Evolutionary conservation across 2,329 filamentous ascomycete genomes (phyloP).

Genomic region (Calonectria honghensis): DNA sequence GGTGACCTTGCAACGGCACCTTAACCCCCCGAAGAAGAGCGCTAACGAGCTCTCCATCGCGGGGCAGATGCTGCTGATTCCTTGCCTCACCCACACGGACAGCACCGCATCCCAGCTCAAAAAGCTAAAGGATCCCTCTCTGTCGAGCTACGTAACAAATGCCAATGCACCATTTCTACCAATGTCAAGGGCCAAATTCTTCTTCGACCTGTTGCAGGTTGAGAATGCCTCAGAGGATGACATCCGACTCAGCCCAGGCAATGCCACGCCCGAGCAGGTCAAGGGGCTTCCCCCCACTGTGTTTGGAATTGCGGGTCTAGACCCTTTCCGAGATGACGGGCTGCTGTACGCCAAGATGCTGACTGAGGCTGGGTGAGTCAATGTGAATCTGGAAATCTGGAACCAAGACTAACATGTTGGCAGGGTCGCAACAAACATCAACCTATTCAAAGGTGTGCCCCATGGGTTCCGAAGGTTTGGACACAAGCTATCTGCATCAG

Average conservation of each 20-base stretch:
- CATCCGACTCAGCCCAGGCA: background rate
- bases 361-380: background rate
- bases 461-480: constrained; percentile 17
- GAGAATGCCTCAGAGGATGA: constrained; percentile 8
- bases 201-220: constrained; percentile 12
- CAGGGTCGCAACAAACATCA: background rate
- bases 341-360: constrained; percentile 17
- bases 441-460: constrained; percentile 8
- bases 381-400: background rate
- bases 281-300: constrained; percentile 2
- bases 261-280: constrained; percentile 6
- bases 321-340: constrained; percentile 30
- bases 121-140: background rate
- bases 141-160: constrained; percentile 1
- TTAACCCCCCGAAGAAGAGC: background rate
- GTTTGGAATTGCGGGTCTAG: background rate
- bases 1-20: background rate
- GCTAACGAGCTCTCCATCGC: background rate
- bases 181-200: background rate
- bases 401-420: background rate
- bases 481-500: background rate
- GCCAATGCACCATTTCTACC: background rate
- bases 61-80: constrained; percentile 3
- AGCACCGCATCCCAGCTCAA: background rate
- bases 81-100: constrained; percentile 13